Percentiles rank a stretch among this genome's conserved stretches.
These are phyloP conservation scores for Falciphora oryzae DNA, from an alignment of 2,329 filamentous ascomycete genomes.

Conservation along the genomic window DNA sequence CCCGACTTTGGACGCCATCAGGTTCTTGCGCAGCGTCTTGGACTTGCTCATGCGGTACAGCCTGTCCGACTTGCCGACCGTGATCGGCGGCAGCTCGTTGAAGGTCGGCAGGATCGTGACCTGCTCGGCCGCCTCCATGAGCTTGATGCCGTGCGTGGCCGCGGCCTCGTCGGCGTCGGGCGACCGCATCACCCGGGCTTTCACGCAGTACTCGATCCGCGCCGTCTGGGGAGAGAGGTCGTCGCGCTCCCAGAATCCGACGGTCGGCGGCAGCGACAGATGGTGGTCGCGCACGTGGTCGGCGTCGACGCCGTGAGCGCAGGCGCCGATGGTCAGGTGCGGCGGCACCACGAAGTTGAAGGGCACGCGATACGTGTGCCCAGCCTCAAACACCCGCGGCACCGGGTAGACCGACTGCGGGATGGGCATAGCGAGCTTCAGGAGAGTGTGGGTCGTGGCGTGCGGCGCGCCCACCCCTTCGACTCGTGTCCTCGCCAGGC, in stretches of 20 bases:
- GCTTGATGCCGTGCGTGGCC: constrained; percentile 14
- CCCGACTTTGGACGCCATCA: constrained; percentile 47
- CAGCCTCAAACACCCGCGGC: constrained; percentile 42
- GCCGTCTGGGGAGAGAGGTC: constrained; percentile 52
- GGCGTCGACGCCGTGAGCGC: constrained; percentile 41
- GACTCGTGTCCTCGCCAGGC: constrained; percentile 42
- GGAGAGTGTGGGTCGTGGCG: constrained; percentile 45
- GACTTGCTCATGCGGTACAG: constrained; percentile 44
- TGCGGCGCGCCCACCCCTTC: constrained; percentile 45
- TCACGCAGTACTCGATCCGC: constrained; percentile 46
- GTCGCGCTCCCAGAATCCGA: constrained; percentile 46
- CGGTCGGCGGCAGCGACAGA: constrained; percentile 45
- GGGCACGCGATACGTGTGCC: constrained; percentile 43
- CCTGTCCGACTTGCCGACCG: constrained; percentile 40
- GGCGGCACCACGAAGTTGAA: constrained; percentile 55
- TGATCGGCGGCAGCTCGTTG: constrained; percentile 45
- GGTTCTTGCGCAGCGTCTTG: constrained; percentile 47
- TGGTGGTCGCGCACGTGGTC: constrained; percentile 46
- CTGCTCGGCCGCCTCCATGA: constrained; percentile 24
- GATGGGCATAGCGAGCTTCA: constrained; percentile 52
- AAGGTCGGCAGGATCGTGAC: constrained; percentile 48
- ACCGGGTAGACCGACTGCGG: constrained; percentile 40
- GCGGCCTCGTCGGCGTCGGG: constrained; percentile 18
- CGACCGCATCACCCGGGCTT: constrained; percentile 36
- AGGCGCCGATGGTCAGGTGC: constrained; percentile 51